These are phyloP conservation scores for Verticillium nonalfalfae DNA, from an alignment of 2,329 filamentous ascomycete genomes.

Conservation along the genomic window DNA sequence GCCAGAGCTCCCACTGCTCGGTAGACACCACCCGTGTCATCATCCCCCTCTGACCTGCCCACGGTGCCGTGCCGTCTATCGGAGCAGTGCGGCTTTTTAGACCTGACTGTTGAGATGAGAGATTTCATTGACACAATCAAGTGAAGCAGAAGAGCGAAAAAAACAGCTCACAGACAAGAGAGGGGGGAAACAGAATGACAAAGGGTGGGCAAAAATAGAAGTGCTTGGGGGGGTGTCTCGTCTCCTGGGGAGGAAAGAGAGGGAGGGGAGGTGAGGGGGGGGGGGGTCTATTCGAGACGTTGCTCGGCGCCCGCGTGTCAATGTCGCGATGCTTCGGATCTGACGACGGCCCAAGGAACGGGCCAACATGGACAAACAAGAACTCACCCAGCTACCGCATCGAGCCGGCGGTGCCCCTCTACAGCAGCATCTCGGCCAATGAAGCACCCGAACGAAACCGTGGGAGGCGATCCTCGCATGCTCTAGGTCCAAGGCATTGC, in stretches of 20 bases:
- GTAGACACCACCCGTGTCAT: neutral
- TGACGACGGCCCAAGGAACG: neutral
- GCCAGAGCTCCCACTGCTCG: neutral
- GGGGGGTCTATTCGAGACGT: neutral
- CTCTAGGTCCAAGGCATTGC: neutral
- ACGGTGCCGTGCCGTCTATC: neutral
- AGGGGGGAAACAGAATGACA: too few relatives aligned
- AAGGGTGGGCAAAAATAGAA: neutral
- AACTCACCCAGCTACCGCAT: neutral
- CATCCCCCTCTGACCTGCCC: neutral
- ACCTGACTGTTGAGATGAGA: neutral
- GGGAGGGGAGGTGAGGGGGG: neutral
- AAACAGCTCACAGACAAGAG: too few relatives aligned
- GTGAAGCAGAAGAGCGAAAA: neutral
- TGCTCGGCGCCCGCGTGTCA: neutral
- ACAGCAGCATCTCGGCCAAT: neutral
- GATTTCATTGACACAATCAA: neutral
- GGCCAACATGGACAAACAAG: neutral
- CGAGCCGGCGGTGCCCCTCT: neutral
- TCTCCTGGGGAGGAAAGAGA: too few relatives aligned
- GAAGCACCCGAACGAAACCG: neutral
- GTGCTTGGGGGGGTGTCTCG: neutral
- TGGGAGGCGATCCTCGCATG: neutral
- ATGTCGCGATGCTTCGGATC: neutral
- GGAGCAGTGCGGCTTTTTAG: conserved; percentile 2